Evolutionary conservation across 2,329 filamentous ascomycete species (phyloP), one percentile per base, ranked within the genome.

Genomic region (Byssoonygena ceratinophila): DNA sequence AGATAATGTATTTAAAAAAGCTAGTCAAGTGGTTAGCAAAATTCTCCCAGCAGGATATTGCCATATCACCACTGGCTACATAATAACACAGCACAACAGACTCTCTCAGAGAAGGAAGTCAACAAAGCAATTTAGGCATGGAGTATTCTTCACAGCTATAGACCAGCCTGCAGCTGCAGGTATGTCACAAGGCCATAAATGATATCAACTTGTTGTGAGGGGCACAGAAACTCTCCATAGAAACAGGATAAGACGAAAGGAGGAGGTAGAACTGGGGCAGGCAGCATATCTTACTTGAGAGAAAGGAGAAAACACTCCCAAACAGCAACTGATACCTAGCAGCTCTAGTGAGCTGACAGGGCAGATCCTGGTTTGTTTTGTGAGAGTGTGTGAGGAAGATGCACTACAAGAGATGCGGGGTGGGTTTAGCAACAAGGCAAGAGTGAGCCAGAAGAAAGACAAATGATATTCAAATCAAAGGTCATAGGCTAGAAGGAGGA

Each of bases 1-100:
- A 49, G 16, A 14, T 50, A 20, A 22, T 5, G 8, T 18, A 6
- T 37, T 12, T 4, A 31, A 37, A 11, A 18, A 27, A 39, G 32
- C 49, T 51, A 45, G 8, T 12, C 20, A 1, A 9, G n/a, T 20
- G 9, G 49, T 51, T 27, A 51, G 49, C 40, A 37, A 23, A 32
- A 1, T 25, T 11, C 12, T 11, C 22, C 16, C 36, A 14, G 18
- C 7, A 32, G n/a, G 7, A 23, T 5, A 32, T 12, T 32, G 16
- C 27, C 36, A 44, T 44, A 23, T 25, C 39, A 41, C 11, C 3
- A 12, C 9, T 18, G 2, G 4, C 2, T 9, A 23, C 39, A 41
- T 8, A 14, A 23, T 23, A 23, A 25, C 18, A 12, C 32, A 36
- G 14, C 7, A 36, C 4, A 36, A 4, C 4, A 36, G n/a, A n/a